Conservation (phyloP, 2,329 filamentous ascomycete genomes). For the Scopulariopsis brevicaulis region DNA sequence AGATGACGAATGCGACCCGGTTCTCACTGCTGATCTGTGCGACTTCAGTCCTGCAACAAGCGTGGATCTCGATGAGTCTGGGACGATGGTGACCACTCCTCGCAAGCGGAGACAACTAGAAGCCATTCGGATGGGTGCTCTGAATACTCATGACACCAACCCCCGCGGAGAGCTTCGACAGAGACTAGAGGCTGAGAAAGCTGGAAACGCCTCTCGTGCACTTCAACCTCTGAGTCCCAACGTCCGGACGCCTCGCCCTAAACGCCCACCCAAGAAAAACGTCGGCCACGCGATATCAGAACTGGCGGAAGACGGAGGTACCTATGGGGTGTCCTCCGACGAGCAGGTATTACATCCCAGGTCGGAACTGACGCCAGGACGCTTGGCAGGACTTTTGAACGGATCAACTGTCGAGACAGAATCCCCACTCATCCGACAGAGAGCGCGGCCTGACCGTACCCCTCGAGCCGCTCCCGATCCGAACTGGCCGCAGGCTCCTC, state of each 20-base stretch:
- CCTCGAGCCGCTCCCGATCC: not conserved
- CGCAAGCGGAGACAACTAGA: not conserved
- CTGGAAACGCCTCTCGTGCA: not conserved
- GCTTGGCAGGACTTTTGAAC: slow-evolving; percentile 22
- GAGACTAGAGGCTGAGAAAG: not conserved
- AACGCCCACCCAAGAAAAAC: slow-evolving; percentile 10
- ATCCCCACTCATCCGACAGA: slow-evolving; percentile 10
- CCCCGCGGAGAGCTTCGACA: not conserved
- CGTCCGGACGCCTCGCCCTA: not conserved
- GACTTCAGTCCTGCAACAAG: slow-evolving; percentile 36
- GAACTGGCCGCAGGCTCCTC: not conserved
- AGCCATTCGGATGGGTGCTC: not conserved
- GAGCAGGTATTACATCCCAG: not conserved
- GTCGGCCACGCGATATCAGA: slow-evolving; percentile 24
- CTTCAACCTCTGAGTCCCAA: slow-evolving; percentile 1
- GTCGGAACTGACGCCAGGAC: slow-evolving; percentile 11
- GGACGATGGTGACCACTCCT: not conserved
- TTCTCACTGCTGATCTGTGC: slow-evolving; percentile 8
- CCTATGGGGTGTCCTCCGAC: slow-evolving; percentile 8
- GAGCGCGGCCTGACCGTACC: not conserved
- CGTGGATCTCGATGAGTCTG: slow-evolving; percentile 37
- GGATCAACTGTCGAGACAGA: slow-evolving; percentile 12
- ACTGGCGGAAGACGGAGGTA: slow-evolving; percentile 37
- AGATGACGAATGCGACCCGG: slow-evolving; percentile 7
- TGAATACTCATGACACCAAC: not conserved